Conservation (phyloP, 2,329 filamentous ascomycete genomes). For the Aspergillus floridensis region DNA sequence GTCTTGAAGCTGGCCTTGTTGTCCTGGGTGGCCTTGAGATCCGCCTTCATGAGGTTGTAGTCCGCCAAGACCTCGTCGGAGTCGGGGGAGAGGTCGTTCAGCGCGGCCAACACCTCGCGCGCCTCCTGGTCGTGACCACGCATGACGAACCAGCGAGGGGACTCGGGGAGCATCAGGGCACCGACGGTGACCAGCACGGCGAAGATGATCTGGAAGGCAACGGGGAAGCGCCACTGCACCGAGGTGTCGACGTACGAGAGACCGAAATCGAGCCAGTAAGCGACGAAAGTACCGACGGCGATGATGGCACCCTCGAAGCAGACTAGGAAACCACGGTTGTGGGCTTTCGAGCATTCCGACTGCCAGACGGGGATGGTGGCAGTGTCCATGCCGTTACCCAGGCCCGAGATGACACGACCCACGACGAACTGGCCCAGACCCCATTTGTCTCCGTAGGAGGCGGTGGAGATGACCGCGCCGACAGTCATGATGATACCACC, state of each 20-base stretch:
- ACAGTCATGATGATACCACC: constrained; percentile 51
- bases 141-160: constrained; percentile 54
- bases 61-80: constrained; percentile 27
- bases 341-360: constrained; percentile 34
- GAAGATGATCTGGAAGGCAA: constrained; percentile 49
- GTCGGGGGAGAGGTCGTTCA: constrained; percentile 42
- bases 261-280: constrained; percentile 39
- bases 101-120: constrained; percentile 47
- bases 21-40: constrained; percentile 39
- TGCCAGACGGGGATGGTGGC: constrained; percentile 43
- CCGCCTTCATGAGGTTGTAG: constrained; percentile 46
- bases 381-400: constrained; percentile 38
- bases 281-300: constrained; percentile 32
- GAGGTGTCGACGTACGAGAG: constrained; percentile 31
- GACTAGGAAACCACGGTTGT: constrained; percentile 36
- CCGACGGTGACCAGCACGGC: constrained; percentile 26
- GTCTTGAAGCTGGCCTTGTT: constrained; percentile 23
- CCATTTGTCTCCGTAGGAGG: constrained; percentile 23
- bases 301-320: constrained; percentile 36
- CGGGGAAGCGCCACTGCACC: constrained; percentile 45
- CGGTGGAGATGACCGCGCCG: constrained; percentile 31
- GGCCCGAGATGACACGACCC: constrained; percentile 38
- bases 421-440: constrained; percentile 43
- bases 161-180: constrained; percentile 47
- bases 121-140: constrained; percentile 50